These are phyloP conservation scores for Metschnikowia corniflorae DNA, from an alignment of 805 yeast species.

Conservation along the genomic window DNA sequence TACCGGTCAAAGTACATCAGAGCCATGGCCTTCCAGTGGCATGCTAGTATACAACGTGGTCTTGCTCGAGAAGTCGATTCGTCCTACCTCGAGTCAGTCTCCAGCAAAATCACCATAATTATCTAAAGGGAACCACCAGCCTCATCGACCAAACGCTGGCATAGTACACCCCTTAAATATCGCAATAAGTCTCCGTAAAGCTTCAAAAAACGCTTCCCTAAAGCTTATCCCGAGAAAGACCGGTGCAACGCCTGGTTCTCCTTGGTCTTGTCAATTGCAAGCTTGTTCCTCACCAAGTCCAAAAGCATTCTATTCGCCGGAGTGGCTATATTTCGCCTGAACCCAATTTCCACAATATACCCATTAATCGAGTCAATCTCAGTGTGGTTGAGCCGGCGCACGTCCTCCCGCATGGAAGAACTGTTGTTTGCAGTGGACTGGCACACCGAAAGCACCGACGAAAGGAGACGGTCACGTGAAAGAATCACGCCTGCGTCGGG, in stretches of 20 bases:
- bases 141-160: no score
- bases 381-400: constrained; percentile 50
- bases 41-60: no score
- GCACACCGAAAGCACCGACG: constrained; percentile 32
- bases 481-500: constrained; percentile 31
- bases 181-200: no score
- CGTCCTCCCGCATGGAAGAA: constrained; percentile 72
- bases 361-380: constrained; percentile 88
- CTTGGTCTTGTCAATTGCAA: constrained; percentile 27
- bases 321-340: constrained; percentile 39
- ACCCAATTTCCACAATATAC: constrained; percentile 58
- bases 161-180: no score
- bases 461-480: constrained; percentile 32
- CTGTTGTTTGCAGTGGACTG: constrained; percentile 51
- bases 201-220: no score
- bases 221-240: neutral
- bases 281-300: constrained; percentile 42
- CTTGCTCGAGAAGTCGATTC: no score
- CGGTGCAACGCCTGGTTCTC: constrained; percentile 17
- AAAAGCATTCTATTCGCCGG: constrained; percentile 46
- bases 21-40: no score
- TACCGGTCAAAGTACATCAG: no score
- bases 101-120: no score
- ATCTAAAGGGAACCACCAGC: no score
- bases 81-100: no score